A percentile compares a stretch with the other conserved stretches of the same genome.
phyloP scores from a whole-genome alignment of 2,329 filamentous ascomycete species.

The Teratosphaeria zuluensis region DNA sequence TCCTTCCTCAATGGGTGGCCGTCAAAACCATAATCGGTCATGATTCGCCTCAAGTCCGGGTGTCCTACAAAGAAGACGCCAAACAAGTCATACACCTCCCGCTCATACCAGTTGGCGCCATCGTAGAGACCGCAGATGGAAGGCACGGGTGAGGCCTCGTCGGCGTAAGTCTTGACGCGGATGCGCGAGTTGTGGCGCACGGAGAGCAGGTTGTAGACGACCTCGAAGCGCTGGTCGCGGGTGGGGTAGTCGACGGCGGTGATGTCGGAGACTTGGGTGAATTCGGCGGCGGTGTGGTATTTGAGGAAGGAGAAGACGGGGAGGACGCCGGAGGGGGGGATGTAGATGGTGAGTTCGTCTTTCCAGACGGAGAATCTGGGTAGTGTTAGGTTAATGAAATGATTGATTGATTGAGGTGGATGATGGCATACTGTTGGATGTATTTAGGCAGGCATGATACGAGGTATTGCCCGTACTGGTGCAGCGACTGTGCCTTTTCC shows the following conservation, averaged over 20 bases:
- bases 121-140: slow-evolving; percentile 80
- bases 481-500: slow-evolving; percentile 75
- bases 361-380: slow-evolving; percentile 89
- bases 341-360: slow-evolving; percentile 73
- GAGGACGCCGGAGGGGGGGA: slow-evolving; percentile 76
- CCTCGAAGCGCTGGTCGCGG: slow-evolving; percentile 88
- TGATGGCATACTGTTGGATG: slow-evolving; percentile 63
- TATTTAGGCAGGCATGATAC: slow-evolving; percentile 97
- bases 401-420: not conserved
- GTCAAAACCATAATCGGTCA: slow-evolving; percentile 99
- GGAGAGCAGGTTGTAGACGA: slow-evolving; percentile 94
- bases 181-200: slow-evolving; percentile 95
- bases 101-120: slow-evolving; percentile 97
- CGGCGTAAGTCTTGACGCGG: slow-evolving; percentile 96
- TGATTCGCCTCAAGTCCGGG: slow-evolving; percentile 90
- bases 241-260: slow-evolving; percentile 95
- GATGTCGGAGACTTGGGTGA: slow-evolving; percentile 84
- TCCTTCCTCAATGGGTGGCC: slow-evolving; percentile 96
- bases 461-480: slow-evolving; percentile 92
- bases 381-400: not conserved
- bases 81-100: slow-evolving; percentile 95
- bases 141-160: slow-evolving; percentile 88
- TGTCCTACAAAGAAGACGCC: slow-evolving; percentile 95
- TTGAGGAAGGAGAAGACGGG: slow-evolving; percentile 93
- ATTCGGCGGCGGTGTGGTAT: slow-evolving; percentile 95